Conservation (phyloP, 176 grass and related monocot genomes). For the Juncus effusus region DNA sequence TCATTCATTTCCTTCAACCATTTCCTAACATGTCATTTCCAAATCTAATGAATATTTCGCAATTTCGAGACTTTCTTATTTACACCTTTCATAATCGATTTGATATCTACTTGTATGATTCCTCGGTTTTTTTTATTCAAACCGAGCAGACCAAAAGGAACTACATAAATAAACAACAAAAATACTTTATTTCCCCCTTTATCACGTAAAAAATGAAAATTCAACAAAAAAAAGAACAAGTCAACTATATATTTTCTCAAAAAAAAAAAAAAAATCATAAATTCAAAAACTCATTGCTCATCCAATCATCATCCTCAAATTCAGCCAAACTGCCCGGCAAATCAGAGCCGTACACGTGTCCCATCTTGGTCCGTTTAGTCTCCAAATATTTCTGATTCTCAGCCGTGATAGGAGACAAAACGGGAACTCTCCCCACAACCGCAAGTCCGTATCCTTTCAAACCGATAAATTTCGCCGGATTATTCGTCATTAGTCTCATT, state of each 20-base stretch:
- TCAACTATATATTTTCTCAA: no score
- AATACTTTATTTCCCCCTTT: no score
- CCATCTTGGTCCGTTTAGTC: conserved; percentile 91
- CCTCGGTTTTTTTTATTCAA: no score
- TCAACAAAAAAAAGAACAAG: background rate
- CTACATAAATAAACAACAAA: no score
- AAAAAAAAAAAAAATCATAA: background rate
- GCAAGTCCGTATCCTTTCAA: conserved; percentile 92
- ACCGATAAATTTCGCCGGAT: conserved; percentile 87
- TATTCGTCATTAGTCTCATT: conserved; percentile 95
- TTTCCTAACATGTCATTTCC: no score
- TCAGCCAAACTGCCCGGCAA: conserved; percentile 48
- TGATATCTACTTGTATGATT: no score
- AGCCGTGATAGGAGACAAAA: conserved; percentile 76
- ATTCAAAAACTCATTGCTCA: conserved; percentile 19
- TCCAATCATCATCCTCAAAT: conserved; percentile 41
- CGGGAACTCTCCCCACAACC: conserved; percentile 74
- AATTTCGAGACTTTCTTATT: no score
- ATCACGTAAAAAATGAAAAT: conserved; percentile 9
- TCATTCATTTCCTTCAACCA: no score
- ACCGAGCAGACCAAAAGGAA: no score
- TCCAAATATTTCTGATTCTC: conserved; percentile 95
- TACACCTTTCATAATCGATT: no score
- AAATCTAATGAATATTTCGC: no score
- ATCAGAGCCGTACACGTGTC: conserved; percentile 92